A percentile compares a stretch with the other conserved stretches of the same genome.
phyloP scores from a whole-genome alignment of 441 rosid genomes.

The Syzygium malaccense region DNA sequence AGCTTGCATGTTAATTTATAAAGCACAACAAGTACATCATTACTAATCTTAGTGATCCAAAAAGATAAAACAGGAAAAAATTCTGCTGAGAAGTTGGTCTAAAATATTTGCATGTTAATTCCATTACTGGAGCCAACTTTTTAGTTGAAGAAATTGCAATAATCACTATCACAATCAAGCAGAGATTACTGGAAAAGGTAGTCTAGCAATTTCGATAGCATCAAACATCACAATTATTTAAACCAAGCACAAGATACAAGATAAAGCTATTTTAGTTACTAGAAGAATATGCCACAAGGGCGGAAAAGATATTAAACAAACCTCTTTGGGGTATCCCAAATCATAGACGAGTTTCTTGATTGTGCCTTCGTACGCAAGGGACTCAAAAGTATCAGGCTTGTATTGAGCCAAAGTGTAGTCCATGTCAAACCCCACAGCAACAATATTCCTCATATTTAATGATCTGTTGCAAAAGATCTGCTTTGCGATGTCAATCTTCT shows the following conservation, averaged over 20 bases:
- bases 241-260: background rate
- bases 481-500: slow-evolving; percentile 49
- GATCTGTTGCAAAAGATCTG: slow-evolving; percentile 96
- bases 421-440: slow-evolving; percentile 98
- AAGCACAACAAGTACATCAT: background rate
- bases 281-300: background rate
- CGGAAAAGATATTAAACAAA: slow-evolving; percentile 22
- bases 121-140: background rate
- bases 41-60: background rate
- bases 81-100: background rate
- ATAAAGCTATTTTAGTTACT: background rate
- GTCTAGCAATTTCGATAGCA: background rate
- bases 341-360: slow-evolving; percentile 76
- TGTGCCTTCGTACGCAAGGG: slow-evolving; percentile 95
- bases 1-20: background rate
- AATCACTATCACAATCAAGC: background rate
- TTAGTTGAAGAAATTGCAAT: background rate
- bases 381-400: slow-evolving; percentile 90
- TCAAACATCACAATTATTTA: background rate
- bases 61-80: background rate
- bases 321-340: slow-evolving; percentile 91
- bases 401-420: slow-evolving; percentile 98
- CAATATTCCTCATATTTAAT: slow-evolving; percentile 87
- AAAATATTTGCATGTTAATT: background rate
- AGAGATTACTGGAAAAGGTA: background rate